Base-by-base conservation (phyloP, 208 protist species). In the Trypanosoma brucei region DNA sequence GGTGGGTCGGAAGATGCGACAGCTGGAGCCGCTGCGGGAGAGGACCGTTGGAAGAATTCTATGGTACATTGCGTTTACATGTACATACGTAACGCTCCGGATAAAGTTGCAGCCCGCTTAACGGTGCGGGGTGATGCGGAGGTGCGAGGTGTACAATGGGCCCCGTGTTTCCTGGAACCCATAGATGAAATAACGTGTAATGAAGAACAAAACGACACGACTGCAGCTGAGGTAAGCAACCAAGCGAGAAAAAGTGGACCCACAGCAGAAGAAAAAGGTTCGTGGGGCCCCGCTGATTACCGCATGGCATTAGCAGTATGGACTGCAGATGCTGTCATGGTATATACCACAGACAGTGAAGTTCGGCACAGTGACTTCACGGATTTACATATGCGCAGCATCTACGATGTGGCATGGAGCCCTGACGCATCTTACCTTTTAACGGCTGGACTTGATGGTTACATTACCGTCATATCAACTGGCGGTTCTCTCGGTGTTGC, bases 361-460 rank as follows among this genome's bases (percentile, higher is more conserved):
- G 71, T 75, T n/a, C 83, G 86, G 8, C 84, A 93, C 72, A 92
- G 86, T 66, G 89, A 92, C 74, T 92, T 85, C 66, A 91, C 86
- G 8, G 89, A 95, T 59, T 67, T 95, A 39, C 89, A 95, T 70
- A 86, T 92, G 79, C 84, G 79, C 74, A 90, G 81, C 66, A 95
- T 95, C 74, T 83, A 82, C n/a, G 89, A 95, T 38, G 80, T 95
- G 4, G 73, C 82, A 45, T 95, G 89, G 86, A 83, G 70, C 44
- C 57, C 48, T 14, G 55, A 88, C 37, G 86, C 80, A 22, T 65
- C 50, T 0, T 83, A 79, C 60, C 72, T 95, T 35, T 76, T 86
- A 46, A 93, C 86, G 5, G 77, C 84, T 30, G 84, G 86, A 0
- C 75, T 95, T 8, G 89, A 95, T 50, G 89, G 89, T 9, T 95